These are phyloP conservation scores for Sonneratia caseolaris DNA, from an alignment of 345 rosid genomes.

Conservation along the genomic window DNA sequence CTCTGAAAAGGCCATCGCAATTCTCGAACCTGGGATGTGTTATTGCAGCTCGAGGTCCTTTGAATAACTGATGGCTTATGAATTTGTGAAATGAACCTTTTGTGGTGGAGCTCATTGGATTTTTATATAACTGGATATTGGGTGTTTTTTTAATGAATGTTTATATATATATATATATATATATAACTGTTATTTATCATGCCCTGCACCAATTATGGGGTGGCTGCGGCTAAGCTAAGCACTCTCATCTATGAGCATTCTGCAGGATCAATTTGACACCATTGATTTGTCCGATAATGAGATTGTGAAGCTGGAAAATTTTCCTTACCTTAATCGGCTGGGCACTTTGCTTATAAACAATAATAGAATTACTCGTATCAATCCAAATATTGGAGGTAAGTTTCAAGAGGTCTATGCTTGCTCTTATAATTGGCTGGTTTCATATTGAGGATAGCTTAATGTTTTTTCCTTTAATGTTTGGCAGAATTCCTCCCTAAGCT, in stretches of 20 bases:
- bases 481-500: constrained; percentile 86
- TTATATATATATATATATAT: too few species aligned
- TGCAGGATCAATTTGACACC: constrained; percentile 98
- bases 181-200: background rate
- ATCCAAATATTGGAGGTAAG: constrained; percentile 82
- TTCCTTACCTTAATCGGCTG: constrained; percentile 77
- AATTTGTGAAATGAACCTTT: background rate
- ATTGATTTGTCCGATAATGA: constrained; percentile 94
- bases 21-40: background rate
- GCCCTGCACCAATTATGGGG: background rate
- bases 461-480: background rate
- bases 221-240: background rate
- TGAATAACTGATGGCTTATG: background rate
- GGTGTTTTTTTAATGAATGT: too few species aligned
- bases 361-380: constrained; percentile 88
- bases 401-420: background rate
- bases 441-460: background rate
- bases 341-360: constrained; percentile 85
- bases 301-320: constrained; percentile 95
- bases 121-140: too few species aligned
- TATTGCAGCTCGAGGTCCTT: background rate
- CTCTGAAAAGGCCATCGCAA: background rate
- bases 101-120: background rate
- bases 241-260: constrained; percentile 8
- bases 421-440: background rate